Evolutionary conservation across 768 basidiomycete species (phyloP).

Genomic region (Pisolithus marmoratus): DNA sequence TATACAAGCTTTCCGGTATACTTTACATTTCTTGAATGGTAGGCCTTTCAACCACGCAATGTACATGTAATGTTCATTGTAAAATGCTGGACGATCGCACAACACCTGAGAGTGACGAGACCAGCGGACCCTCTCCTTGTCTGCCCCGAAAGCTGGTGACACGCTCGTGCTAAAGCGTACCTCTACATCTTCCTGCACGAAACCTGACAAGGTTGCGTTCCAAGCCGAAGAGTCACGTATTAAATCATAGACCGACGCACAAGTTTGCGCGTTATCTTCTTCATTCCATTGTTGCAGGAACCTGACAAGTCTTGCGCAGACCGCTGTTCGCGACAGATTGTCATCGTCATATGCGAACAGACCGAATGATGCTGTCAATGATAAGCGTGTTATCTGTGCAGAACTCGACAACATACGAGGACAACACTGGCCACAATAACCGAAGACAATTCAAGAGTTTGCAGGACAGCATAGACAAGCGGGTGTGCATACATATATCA

Average conservation of each 20-base stretch:
- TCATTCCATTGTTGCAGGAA: neutral
- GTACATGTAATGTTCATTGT: no score
- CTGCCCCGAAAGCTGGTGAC: constrained; percentile 12
- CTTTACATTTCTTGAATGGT: no score
- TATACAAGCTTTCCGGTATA: no score
- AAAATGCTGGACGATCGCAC: no score
- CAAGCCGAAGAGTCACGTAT: constrained; percentile 81
- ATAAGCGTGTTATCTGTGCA: constrained; percentile 67
- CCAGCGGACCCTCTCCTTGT: constrained; percentile 23
- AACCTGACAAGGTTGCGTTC: constrained; percentile 81
- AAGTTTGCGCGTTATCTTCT: constrained; percentile 59
- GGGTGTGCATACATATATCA: constrained; percentile 44
- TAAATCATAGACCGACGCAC: constrained; percentile 74
- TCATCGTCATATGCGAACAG: constrained; percentile 43
- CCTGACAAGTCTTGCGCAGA: constrained; percentile 36
- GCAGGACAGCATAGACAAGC: constrained; percentile 75
- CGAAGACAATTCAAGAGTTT: constrained; percentile 71
- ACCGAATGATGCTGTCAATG: constrained; percentile 52
- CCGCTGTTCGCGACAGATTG: constrained; percentile 71
- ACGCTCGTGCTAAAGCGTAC: constrained; percentile 17
- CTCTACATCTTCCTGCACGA: constrained; percentile 37
- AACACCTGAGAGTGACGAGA: no score
- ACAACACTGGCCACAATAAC: constrained; percentile 68
- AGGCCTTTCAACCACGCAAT: no score
- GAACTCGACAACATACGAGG: constrained; percentile 78